Base-by-base conservation (phyloP, 257 asterid genomes). In the Rubia yunnanensis region DNA sequence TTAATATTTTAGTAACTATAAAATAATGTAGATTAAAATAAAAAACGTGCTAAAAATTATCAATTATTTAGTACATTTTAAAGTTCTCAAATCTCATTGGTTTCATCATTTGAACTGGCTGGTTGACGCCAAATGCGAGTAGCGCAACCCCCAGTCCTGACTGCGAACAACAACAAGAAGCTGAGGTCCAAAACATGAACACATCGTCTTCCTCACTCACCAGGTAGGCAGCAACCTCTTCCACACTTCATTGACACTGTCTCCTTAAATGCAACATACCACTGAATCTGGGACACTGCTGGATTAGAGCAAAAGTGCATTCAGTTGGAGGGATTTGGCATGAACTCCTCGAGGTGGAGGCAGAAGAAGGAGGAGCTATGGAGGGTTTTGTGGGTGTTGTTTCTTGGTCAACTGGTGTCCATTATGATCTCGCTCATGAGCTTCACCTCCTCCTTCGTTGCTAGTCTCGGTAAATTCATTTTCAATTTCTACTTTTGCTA, bases 341-440 rank as follows among this genome's bases (percentile, higher is more conserved):
- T 77, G 81, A 59, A 65, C 68, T 70, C 10, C 30, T 15, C 52
- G 52, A 7, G 68, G 38, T 68, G 69, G 77, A 41, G 58, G 54
- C 73, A 14, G 48, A 60, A 53, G 55, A 36, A 73, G 50, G 81
- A 64, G 36, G 76, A 66, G 13, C 1, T 72, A n/a, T 22, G 56
- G 39, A 72, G 60, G 79, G 68, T 69, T 20, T 44, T 82, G 76
- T 28, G 31, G 26, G 39, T 75, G 58, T 22, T 88, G 70, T 78
- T 81, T 30, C 73, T 88, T 9, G 95, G 95, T 4, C 94, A 88
- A 76, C 27, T 85, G 53, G 83, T 80, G 26, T 84, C 95, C 64
- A 71, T 85, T 14, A 61, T 68, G 30, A 52, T 83, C 73, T 76
- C 88, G 7, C 14, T 80, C 0, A 70, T 70, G 79, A 70, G 75